phyloP scores from a whole-genome alignment of 2,329 filamentous ascomycete genomes.

The Ophiostoma perfectum region DNA sequence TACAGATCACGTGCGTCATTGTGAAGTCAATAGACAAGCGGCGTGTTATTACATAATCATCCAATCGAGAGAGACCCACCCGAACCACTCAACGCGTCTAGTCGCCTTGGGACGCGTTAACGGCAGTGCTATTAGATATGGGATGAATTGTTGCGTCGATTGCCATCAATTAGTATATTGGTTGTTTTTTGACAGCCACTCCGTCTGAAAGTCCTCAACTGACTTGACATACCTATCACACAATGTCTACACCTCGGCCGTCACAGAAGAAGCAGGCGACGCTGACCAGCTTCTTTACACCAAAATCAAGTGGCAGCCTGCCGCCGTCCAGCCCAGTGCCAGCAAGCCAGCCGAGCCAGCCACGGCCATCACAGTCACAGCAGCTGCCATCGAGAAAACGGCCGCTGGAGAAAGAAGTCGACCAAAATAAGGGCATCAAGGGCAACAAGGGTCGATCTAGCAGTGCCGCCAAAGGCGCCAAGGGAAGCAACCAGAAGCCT shows the following conservation, averaged over 20 bases:
- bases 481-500: background rate
- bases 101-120: background rate
- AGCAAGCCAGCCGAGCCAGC: slow-evolving; percentile 16
- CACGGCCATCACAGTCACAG: slow-evolving; percentile 22
- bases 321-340: slow-evolving; percentile 20
- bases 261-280: slow-evolving; percentile 67
- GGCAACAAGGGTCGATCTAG: background rate
- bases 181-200: too few species aligned
- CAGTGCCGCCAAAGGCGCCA: background rate
- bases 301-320: slow-evolving; percentile 41
- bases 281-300: slow-evolving; percentile 80
- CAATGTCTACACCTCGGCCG: slow-evolving; percentile 34
- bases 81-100: slow-evolving; percentile 6
- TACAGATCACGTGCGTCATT: background rate
- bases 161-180: background rate
- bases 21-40: background rate
- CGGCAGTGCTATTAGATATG: background rate
- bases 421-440: slow-evolving; percentile 37
- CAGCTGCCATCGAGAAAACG: slow-evolving; percentile 40
- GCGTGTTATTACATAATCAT: background rate
- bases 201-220: too few species aligned
- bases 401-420: slow-evolving; percentile 44
- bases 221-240: background rate
- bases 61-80: background rate
- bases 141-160: background rate